Evolutionary conservation across 2,329 filamentous ascomycete species (phyloP).

Genomic region (Colletotrichum sp.): DNA sequence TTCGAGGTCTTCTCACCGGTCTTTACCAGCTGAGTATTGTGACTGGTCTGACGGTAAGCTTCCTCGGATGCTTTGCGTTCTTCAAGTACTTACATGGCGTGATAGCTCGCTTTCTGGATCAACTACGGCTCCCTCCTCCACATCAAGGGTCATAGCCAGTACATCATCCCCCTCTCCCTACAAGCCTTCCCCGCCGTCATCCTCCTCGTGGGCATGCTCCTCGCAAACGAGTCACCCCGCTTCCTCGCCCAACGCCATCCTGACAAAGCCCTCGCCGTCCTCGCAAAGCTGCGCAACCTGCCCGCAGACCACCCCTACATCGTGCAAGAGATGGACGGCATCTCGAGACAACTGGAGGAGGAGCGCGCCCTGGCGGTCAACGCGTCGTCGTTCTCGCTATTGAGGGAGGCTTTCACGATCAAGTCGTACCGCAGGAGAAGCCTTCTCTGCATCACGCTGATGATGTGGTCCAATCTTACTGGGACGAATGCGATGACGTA

Average conservation of each 20-base stretch:
- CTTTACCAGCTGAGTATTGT: slow-evolving; percentile 56
- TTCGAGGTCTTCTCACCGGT: slow-evolving; percentile 54
- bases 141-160: slow-evolving; percentile 31
- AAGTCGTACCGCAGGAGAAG: slow-evolving; percentile 27
- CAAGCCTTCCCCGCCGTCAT: slow-evolving; percentile 43
- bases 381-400: neutral
- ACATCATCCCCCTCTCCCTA: slow-evolving; percentile 47
- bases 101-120: slow-evolving; percentile 49
- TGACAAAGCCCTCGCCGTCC: slow-evolving; percentile 64
- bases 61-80: too few species aligned
- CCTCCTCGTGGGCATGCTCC: slow-evolving; percentile 36
- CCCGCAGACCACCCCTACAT: slow-evolving; percentile 42
- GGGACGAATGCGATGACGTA: slow-evolving; percentile 51
- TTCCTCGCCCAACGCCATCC: slow-evolving; percentile 61
- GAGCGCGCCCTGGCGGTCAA: slow-evolving; percentile 12
- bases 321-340: slow-evolving; percentile 36
- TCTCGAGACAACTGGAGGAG: slow-evolving; percentile 25
- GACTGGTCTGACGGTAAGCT: slow-evolving; percentile 56
- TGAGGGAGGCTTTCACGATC: slow-evolving; percentile 23
- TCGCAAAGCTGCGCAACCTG: slow-evolving; percentile 54
- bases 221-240: slow-evolving; percentile 43
- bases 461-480: slow-evolving; percentile 29
- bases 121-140: slow-evolving; percentile 32
- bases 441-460: slow-evolving; percentile 27
- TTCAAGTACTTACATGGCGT: too few species aligned